Percentiles rank a stretch among this genome's conserved stretches.
These are phyloP conservation scores for Mariannaea sp. DNA, from an alignment of 2,329 filamentous ascomycete genomes.

Conservation along the genomic window DNA sequence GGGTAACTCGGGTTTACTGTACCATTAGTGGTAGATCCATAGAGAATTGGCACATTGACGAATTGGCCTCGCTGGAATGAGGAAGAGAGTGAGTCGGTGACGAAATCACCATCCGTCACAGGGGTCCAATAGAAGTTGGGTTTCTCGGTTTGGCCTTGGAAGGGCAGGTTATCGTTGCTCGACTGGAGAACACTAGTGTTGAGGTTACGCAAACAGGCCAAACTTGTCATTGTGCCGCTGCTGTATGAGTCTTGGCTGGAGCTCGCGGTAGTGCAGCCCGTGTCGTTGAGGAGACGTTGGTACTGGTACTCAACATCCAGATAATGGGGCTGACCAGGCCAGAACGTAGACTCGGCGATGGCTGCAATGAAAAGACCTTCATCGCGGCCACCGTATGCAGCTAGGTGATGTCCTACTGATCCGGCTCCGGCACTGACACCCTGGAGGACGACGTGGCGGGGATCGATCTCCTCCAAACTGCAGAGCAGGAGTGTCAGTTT, in stretches of 20 bases:
- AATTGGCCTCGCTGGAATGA: constrained; percentile 49
- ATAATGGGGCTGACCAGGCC: constrained; percentile 52
- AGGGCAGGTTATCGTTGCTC: constrained; percentile 48
- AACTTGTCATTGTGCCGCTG: constrained; percentile 33
- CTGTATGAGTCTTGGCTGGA: too few species aligned
- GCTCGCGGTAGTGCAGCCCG: too few species aligned
- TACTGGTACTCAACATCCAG: constrained; percentile 55
- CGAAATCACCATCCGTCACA: constrained; percentile 53
- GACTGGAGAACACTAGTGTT: constrained; percentile 45
- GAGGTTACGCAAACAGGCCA: constrained; percentile 50
- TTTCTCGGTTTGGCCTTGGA: constrained; percentile 42
- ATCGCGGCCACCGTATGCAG: constrained; percentile 51
- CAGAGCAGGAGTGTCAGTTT: too few species aligned
- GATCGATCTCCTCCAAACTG: constrained; percentile 65
- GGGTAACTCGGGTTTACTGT: constrained; percentile 20
- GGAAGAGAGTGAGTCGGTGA: constrained; percentile 48
- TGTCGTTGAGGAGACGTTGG: constrained; percentile 42
- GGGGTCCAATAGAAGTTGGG: constrained; percentile 58
- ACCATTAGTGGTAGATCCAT: constrained; percentile 52
- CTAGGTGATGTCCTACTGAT: constrained; percentile 59
- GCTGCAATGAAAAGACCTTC: constrained; percentile 53
- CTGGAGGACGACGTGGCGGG: constrained; percentile 62
- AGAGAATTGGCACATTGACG: constrained; percentile 50
- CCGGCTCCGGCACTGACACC: constrained; percentile 66
- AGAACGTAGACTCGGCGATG: constrained; percentile 55